phyloP scores from a whole-genome alignment of 2,329 filamentous ascomycete genomes.

The Fusarium humuli region DNA sequence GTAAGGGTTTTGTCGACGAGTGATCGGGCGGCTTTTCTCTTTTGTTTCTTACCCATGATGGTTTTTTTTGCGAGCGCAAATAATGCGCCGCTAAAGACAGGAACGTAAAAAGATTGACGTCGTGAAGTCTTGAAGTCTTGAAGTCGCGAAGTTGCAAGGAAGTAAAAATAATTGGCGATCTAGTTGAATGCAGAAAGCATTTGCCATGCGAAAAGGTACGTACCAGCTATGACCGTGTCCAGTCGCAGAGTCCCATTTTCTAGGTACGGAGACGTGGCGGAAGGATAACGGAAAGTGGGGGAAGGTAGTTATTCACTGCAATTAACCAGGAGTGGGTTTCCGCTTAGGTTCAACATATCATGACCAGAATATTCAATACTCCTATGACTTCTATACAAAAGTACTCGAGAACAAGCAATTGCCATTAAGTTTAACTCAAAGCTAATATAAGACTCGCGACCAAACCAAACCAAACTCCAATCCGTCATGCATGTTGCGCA shows the following conservation, averaged over 20 bases:
- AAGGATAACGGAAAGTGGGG: conserved; percentile 6
- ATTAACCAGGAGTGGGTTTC: background rate
- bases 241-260: background rate
- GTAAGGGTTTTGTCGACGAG: conserved; percentile 35
- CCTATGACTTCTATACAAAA: background rate
- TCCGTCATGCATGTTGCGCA: conserved; percentile 42
- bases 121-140: background rate
- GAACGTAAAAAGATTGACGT: conserved; percentile 1
- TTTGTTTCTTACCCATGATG: conserved; percentile 45
- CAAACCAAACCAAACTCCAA: conserved; percentile 26
- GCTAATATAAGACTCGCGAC: conserved; percentile 7
- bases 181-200: conserved; percentile 8
- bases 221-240: conserved; percentile 3
- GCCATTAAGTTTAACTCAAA: conserved; percentile 29
- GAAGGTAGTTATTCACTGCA: background rate
- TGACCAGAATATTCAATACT: background rate
- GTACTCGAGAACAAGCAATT: conserved; percentile 6
- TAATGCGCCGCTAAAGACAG: conserved; percentile 20
- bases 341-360: background rate
- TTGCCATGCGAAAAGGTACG: conserved; percentile 31
- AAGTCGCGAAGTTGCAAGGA: conserved; percentile 9
- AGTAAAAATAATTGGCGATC: conserved; percentile 24
- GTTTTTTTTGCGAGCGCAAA: conserved; percentile 15
- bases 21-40: conserved; percentile 27
- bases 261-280: background rate